Evolutionary conservation across 306 rosid genomes (phyloP).

Genomic region (Gastrolobium villosum): DNA sequence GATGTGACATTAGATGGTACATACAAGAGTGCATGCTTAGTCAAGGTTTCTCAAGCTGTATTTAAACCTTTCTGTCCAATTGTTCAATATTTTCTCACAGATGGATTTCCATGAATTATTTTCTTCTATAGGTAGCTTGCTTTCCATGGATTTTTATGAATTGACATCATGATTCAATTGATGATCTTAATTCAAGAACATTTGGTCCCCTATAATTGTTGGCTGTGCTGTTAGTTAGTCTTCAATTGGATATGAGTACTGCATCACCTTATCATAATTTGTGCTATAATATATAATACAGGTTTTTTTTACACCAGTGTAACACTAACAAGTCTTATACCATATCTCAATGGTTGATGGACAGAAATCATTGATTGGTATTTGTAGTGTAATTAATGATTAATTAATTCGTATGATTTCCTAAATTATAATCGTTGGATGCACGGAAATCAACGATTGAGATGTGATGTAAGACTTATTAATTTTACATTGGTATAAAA

Average conservation of each 20-base stretch:
- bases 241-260: background rate
- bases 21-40: slow-evolving; percentile 56
- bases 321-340: too few relatives aligned
- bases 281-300: too few relatives aligned
- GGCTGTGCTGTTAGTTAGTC: slow-evolving; percentile 13
- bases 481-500: too few relatives aligned
- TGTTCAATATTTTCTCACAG: slow-evolving; percentile 52
- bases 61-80: slow-evolving; percentile 61
- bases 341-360: too few relatives aligned
- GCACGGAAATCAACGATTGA: too few relatives aligned
- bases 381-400: too few relatives aligned
- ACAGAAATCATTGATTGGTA: too few relatives aligned
- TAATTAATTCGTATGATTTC: too few relatives aligned
- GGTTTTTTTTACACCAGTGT: too few relatives aligned
- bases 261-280: slow-evolving; percentile 10
- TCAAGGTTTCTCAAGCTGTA: slow-evolving; percentile 52
- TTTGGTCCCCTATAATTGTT: slow-evolving; percentile 36
- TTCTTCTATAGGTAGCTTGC: slow-evolving; percentile 46
- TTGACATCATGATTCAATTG: slow-evolving; percentile 69
- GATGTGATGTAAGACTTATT: too few relatives aligned
- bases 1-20: slow-evolving; percentile 57
- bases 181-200: slow-evolving; percentile 57
- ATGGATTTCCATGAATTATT: slow-evolving; percentile 50
- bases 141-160: slow-evolving; percentile 64
- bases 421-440: too few relatives aligned